Base-by-base conservation (phyloP, 768 basidiomycete genomes). In the Tylopilus sp. region DNA sequence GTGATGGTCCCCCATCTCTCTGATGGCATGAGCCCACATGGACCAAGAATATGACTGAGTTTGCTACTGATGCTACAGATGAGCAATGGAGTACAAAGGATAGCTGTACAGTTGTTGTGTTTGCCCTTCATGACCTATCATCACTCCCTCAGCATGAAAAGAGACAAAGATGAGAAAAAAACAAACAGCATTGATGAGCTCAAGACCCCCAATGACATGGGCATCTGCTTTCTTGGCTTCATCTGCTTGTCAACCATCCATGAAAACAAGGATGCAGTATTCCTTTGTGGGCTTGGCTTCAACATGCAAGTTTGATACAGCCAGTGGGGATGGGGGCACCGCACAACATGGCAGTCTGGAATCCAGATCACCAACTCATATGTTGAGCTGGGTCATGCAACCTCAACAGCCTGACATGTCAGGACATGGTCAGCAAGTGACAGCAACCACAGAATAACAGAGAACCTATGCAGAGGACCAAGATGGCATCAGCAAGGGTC, bases 21-120 rank as follows among this genome's bases (percentile, higher is more conserved):
- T 7, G 90, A 88, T 11, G 97, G 97, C 95, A 99, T 97, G 40
- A 98, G 73, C 50, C 95, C 95, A 47, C 91, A 82, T 38, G 93
- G 95, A 60, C 95, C 83, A 71, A 89, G 74, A 69, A 87, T 71
- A 73, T 89, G n/a, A n/a, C n/a, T n/a, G n/a, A n/a, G n/a, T n/a
- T n/a, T n/a, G n/a, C n/a, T n/a, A n/a, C n/a, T n/a, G n/a, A n/a
- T n/a, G n/a, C n/a, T n/a, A n/a, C n/a, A n/a, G n/a, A n/a, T n/a
- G n/a, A n/a, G n/a, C n/a, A n/a, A n/a, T n/a, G n/a, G n/a, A n/a
- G n/a, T n/a, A n/a, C n/a, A n/a, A n/a, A n/a, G n/a, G n/a, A n/a
- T n/a, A n/a, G n/a, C n/a, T n/a, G n/a, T n/a, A n/a, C n/a, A n/a
- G n/a, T n/a, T n/a, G n/a, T n/a, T n/a, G n/a, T n/a, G n/a, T n/a